A percentile compares a stretch with the other conserved stretches of the same genome.
Evolutionary conservation across 2,329 filamentous ascomycete genomes (phyloP).

Genomic region (Raffaelea ambrosiae): DNA sequence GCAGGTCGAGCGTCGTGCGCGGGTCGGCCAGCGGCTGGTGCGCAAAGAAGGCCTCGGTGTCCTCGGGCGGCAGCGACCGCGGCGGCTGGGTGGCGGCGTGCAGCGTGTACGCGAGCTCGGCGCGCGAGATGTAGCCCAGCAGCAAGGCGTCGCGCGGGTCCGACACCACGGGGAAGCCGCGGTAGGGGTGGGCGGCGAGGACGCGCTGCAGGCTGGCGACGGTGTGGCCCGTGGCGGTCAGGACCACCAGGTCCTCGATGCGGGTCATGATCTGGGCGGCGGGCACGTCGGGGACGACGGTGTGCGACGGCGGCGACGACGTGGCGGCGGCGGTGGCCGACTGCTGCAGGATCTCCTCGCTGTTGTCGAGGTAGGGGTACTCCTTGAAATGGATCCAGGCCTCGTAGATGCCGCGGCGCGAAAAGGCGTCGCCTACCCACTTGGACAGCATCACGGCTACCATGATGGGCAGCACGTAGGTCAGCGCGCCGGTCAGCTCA

Average conservation of each 20-base stretch:
- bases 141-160: constrained; percentile 70
- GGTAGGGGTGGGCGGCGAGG: constrained; percentile 66
- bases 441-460: constrained; percentile 97
- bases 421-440: constrained; percentile 96
- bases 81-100: constrained; percentile 48
- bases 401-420: constrained; percentile 90
- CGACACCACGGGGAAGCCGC: constrained; percentile 85
- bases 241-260: constrained; percentile 80
- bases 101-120: constrained; percentile 78
- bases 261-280: constrained; percentile 88
- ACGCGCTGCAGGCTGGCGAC: constrained; percentile 65
- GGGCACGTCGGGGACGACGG: constrained; percentile 66
- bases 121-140: constrained; percentile 88
- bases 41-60: constrained; percentile 75
- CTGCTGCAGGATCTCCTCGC: constrained; percentile 51
- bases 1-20: constrained; percentile 69
- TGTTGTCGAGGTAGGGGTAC: constrained; percentile 92
- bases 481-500: constrained; percentile 90
- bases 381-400: constrained; percentile 95
- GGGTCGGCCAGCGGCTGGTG: constrained; percentile 74
- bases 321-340: too few species aligned
- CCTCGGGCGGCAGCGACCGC: constrained; percentile 55
- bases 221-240: constrained; percentile 82
- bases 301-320: background rate
- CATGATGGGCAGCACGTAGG: constrained; percentile 97